A percentile compares a stretch with the other conserved stretches of the same genome.
Conservation (phyloP, 805 yeast genomes). For the Blastobotrys parvus region DNA sequence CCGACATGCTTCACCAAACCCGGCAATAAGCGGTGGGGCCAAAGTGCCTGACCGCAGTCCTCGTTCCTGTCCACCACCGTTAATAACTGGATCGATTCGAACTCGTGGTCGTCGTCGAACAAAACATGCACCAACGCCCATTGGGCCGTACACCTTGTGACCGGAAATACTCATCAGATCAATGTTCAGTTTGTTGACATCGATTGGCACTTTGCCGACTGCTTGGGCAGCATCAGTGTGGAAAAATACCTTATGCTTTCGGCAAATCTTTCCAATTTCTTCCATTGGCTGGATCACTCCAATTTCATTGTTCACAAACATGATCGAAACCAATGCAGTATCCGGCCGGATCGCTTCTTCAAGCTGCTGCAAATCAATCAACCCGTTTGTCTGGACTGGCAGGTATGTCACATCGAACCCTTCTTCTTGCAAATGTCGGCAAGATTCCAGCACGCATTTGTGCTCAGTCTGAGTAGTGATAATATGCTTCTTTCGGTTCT, state of each 20-base stretch:
- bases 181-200: conserved; percentile 87
- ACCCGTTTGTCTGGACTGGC: conserved; percentile 74
- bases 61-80: conserved; percentile 99
- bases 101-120: conserved; percentile 98
- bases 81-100: conserved; percentile 86
- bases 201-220: conserved; percentile 85
- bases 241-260: conserved; percentile 83
- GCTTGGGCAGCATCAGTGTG: conserved; percentile 99
- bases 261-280: conserved; percentile 84
- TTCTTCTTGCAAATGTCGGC: conserved; percentile 90
- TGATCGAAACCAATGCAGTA: conserved; percentile 80
- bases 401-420: conserved; percentile 94
- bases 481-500: conserved; percentile 82
- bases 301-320: conserved; percentile 98
- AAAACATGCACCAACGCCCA: conserved; percentile 92
- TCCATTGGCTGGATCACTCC: conserved; percentile 96
- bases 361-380: conserved; percentile 67
- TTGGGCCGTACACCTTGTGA: conserved; percentile 96
- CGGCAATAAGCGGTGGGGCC: conserved; percentile 93
- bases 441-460: conserved; percentile 96
- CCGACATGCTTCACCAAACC: conserved; percentile 96
- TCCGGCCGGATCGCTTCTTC: conserved; percentile 82
- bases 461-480: conserved; percentile 97
- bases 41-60: conserved; percentile 95
- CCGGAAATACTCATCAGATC: conserved; percentile 91